Conservation (phyloP, 2,329 filamentous ascomycete genomes). For the Aspergillus spinulosporus region DNA sequence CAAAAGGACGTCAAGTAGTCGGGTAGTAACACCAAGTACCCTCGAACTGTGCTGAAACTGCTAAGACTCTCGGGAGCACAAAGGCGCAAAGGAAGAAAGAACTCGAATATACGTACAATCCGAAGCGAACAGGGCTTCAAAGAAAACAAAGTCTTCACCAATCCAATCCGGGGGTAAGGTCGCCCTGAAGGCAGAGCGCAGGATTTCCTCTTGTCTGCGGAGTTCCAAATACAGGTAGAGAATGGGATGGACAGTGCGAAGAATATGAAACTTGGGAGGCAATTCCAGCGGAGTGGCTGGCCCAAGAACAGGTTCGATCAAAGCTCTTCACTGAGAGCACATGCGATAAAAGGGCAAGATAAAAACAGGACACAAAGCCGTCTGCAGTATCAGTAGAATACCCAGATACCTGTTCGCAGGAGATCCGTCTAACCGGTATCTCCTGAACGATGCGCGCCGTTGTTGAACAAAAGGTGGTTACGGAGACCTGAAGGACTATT, state of each 20-base stretch:
- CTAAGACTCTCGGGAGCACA: slow-evolving; percentile 17
- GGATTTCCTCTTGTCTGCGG: slow-evolving; percentile 19
- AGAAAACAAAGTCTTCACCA: slow-evolving; percentile 24
- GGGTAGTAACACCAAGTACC: slow-evolving; percentile 15
- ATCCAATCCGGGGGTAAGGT: slow-evolving; percentile 19
- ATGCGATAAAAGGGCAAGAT: slow-evolving; percentile 16
- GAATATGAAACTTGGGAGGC: slow-evolving; percentile 21
- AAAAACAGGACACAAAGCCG: slow-evolving; percentile 17
- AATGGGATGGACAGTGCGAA: slow-evolving; percentile 17
- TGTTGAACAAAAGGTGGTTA: background rate
- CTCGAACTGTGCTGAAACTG: slow-evolving; percentile 14
- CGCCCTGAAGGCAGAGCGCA: slow-evolving; percentile 25
- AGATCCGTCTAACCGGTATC: slow-evolving; percentile 18
- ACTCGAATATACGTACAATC: slow-evolving; percentile 45
- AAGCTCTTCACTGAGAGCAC: slow-evolving; percentile 22
- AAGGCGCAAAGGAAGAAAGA: slow-evolving; percentile 20
- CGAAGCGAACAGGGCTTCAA: slow-evolving; percentile 31
- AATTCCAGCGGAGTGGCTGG: slow-evolving; percentile 28
- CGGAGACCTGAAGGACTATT: background rate
- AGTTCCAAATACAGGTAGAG: slow-evolving; percentile 32
- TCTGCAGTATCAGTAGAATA: slow-evolving; percentile 16
- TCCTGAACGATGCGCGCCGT: slow-evolving; percentile 18
- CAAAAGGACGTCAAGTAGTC: slow-evolving; percentile 6
- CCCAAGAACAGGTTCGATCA: slow-evolving; percentile 23
- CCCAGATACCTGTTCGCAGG: slow-evolving; percentile 19